Evolutionary conservation across 1,284 basidiomycete genomes (phyloP), one percentile per base, ranked within the genome.

Genomic region (Pseudozyma tsukubaensis): DNA sequence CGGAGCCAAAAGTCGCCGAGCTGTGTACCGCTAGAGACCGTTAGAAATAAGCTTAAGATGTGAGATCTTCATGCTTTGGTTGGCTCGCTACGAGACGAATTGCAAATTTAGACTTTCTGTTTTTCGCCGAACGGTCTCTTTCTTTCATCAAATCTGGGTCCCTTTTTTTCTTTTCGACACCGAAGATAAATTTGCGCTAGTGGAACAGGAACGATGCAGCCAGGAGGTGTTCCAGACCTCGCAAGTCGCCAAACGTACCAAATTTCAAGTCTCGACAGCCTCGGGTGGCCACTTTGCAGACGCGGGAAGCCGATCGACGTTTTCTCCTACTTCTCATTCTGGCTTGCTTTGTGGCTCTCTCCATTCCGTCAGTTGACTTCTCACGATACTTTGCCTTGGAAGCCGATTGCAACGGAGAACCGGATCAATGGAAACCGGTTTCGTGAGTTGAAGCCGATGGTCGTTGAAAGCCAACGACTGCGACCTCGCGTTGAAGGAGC

Each of bases 91-190:
- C 43, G 6, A 13, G 12, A 40, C 12, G n/a, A 13, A 12, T 44
- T n/a, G 43, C 43, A 44, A n/a, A 47, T 47, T 47, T 47, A 47
- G 19, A 29, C 45, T 47, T 47, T 47, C 29, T 19, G 11, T 32
- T 29, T 47, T 47, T 47, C 45, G 45, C 45, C 45, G 45, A 24
- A 14, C 45, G 21, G 45, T 11, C 45, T 44, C 42, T 43, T n/a
- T 43, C 42, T 47, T 29, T 9, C 43, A 18, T 12, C 45, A 32
- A 4, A 4, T 29, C 45, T 49, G 34, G 29, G 34, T 49, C n/a
- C n/a, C 12, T 13, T n/a, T 3, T 35, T 49, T 49, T 29, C 18
- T 18, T 47, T 47, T 12, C 29, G 21, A 29, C 44, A 47, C 16
- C 24, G 48, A 47, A 29, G 24, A 19, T 12, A 47, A 29, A 47